Base-by-base conservation (phyloP, 306 rosid species). In the Cucurbita maxima region DNA sequence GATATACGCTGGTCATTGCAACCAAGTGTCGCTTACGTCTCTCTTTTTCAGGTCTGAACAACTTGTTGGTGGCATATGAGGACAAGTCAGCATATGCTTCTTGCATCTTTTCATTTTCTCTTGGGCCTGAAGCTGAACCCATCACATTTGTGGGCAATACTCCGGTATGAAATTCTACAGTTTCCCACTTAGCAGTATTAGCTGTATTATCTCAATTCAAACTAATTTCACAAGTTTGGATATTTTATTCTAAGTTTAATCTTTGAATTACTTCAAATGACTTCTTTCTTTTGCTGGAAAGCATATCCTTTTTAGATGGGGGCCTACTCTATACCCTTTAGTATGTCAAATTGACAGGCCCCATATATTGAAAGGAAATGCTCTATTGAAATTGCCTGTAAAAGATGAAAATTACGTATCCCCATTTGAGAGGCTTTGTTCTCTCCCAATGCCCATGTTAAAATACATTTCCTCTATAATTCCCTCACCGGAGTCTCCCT, bases 31-130 rank as follows among this genome's bases (percentile, higher is more conserved):
- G 76, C 44, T 72, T 45, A 72, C 56, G 58, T 81, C 18, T 69
- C 69, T 68, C 68, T 57, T 40, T 80, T 78, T 48, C 57, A 94
- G 98, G 98, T 79, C 97, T 94, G 81, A 90, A 94, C 84, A 94
- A 87, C 84, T 76, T 94, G 83, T 82, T 90, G 90, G 81, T 79
- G 89, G 96, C 98, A 41, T 94, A 94, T 25, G 92, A 89, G 67
- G 98, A 94, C 79, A 90, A 94, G 87, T 94, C 97, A 77, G 98
- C 96, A 4, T 85, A 86, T 78, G 98, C 98, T 43, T 78, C 89
- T 18, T 94, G 98, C 72, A 82, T 87, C 59, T 87, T 90, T 79
- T 90, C 98, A 63, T 81, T 90, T 70, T 85, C 92, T 11, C 77
- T 79, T 75, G 96, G 96, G 68, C 92, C 97, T 48, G 63, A 76